Evolutionary conservation across 768 basidiomycete species (phyloP), one percentile per base, ranked within the genome.

Genomic region (Macrolepiota fuliginosa): DNA sequence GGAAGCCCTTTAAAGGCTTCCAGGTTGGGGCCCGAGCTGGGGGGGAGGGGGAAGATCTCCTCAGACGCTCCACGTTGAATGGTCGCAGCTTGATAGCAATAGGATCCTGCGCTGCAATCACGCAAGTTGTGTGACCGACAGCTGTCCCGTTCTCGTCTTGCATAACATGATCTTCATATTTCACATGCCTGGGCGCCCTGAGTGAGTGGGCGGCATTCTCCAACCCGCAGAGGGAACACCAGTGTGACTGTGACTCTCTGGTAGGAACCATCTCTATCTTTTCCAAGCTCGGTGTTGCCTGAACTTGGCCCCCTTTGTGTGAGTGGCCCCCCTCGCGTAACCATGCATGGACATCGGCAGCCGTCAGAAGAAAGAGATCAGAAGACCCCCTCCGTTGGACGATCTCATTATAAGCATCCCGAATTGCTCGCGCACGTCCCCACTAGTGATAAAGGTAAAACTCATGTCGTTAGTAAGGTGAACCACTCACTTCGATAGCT

Each of bases 311-410:
- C 22, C 29, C 45, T 35, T 25, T 67, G 59, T 69, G 70, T 66
- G 80, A 78, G 58, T 77, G 71, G 0, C 76, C 77, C 32, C 77
- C 73, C 54, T 76, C 75, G 24, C 70, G 68, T 39, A 83, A 73
- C 83, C 83, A 85, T 13, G 65, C 64, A 67, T 76, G 81, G 0
- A 83, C 76, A 56, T 82, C 79, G 4, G 74, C 79, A 29, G 77
- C 76, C 3, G 75, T 74, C 53, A 83, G 66, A n/a, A 65, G 54
- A 24, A 69, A 65, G 19, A 71, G 55, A 58, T 64, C 62, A 13
- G 61, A 47, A 17, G 66, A n/a, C 17, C 62, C 58, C 11, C 56
- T 39, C 9, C 62, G 62, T 55, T 60, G 52, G 32, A 66, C 66
- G 29, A 65, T 66, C 37, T 67, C 64, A 17, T 64, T 69, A 61